A percentile compares a stretch with the other conserved stretches of the same genome.
Evolutionary conservation across 176 grass and related monocot genomes (phyloP).

Genomic region (Hsuehochloa calcarea): DNA sequence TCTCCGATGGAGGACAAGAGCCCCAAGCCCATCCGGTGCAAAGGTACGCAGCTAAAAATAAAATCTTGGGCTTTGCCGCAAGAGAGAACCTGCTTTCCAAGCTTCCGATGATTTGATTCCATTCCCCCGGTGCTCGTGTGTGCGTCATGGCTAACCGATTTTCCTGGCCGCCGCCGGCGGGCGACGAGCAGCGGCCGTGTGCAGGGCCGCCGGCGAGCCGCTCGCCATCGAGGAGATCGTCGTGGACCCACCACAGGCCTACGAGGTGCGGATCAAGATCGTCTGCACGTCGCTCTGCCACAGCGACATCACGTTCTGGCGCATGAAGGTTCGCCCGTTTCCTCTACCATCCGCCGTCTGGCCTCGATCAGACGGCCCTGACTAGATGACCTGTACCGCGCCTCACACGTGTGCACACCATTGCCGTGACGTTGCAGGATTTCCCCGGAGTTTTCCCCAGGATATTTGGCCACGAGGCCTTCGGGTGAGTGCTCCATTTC

Average conservation of each 20-base stretch:
- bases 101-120: background rate
- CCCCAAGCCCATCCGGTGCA: conserved; percentile 68
- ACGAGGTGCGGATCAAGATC: conserved; percentile 74
- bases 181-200: conserved; percentile 62
- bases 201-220: conserved; percentile 68
- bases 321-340: conserved; percentile 43
- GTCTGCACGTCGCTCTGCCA: conserved; percentile 88
- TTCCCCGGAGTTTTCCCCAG: conserved; percentile 50
- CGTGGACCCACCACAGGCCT: conserved; percentile 62
- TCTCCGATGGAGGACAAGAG: conserved; percentile 27
- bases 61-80: background rate
- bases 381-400: background rate
- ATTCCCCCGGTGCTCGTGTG: too few relatives aligned
- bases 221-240: conserved; percentile 69
- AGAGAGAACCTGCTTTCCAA: too few relatives aligned
- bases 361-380: background rate
- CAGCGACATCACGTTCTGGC: conserved; percentile 88
- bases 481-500: conserved; percentile 52
- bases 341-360: background rate
- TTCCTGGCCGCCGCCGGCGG: background rate
- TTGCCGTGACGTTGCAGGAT: conserved; percentile 34
- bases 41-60: conserved; percentile 28
- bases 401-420: background rate
- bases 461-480: conserved; percentile 86
- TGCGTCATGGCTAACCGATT: background rate